Evolutionary conservation across 805 yeast genomes (phyloP), one percentile per base, ranked within the genome.

Genomic region (Kuraishia ogatae): DNA sequence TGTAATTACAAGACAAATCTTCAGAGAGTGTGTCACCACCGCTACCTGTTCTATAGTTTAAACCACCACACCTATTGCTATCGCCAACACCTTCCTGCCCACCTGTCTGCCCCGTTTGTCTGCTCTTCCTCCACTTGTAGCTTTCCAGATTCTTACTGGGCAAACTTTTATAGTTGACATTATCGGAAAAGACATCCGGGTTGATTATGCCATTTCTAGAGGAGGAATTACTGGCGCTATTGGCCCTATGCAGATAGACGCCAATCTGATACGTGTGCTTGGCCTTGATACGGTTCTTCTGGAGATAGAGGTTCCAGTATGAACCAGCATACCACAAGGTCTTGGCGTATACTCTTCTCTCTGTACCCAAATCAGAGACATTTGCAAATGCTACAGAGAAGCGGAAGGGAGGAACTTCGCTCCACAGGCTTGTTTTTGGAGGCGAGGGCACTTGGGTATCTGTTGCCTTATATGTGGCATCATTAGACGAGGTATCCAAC

Each of bases 261-360:
- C 85, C 85, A 62, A 81, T 73, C 57, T 81, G 84, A 57, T 64
- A 73, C 2, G 76, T 72, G 55, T 72, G 69, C 55, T 73, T 73
- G 50, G 68, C 66, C 22, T 70, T 68, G 46, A 75, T 64, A 24
- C 63, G 64, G 50, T 67, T 74, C 59, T 78, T 80, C 56, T 81
- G 84, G 35, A 80, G 66, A 61, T 81, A 81, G 8, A 81, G 63
- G 58, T 78, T 79, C 85, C 85, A 81, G 59, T 75, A 78, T 11
- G 84, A 79, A 0, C 85, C 85, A n/a, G 83, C 83, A 60, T 80
- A 80, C 83, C 84, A 80, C 39, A 79, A 68, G 0, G 82, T 74
- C 56, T 75, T 73, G 10, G 80, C 77, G 59, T 80, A 80, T 1
- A 78, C 77, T 48, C 84, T 66, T 59, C 73, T 76, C 19, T 74